Conservation (phyloP, 495 filamentous ascomycete genomes). For the Penicillium nucicola region DNA sequence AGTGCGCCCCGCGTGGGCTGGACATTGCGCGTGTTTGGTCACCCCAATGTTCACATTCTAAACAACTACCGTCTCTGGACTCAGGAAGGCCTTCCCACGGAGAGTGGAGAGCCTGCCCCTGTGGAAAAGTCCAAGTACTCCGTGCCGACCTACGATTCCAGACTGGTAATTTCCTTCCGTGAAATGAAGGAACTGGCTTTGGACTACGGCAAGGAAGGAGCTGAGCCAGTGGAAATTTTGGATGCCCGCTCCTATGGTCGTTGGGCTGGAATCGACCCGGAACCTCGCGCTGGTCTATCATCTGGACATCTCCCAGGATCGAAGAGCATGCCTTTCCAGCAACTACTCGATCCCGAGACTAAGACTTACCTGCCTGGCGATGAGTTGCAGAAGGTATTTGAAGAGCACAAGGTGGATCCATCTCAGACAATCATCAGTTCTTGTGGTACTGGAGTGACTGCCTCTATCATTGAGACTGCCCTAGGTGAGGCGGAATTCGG, state of each 20-base stretch:
- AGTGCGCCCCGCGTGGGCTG: slow-evolving; percentile 89
- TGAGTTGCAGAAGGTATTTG: slow-evolving; percentile 72
- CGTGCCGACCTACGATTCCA: slow-evolving; percentile 49
- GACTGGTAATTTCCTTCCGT: slow-evolving; percentile 67
- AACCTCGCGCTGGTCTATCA: slow-evolving; percentile 81
- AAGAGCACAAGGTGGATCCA: slow-evolving; percentile 71
- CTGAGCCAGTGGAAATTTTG: slow-evolving; percentile 78
- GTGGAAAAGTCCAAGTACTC: slow-evolving; percentile 55
- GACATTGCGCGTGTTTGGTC: slow-evolving; percentile 88
- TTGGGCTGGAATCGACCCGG: slow-evolving; percentile 79
- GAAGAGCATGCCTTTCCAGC: slow-evolving; percentile 75
- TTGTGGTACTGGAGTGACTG: slow-evolving; percentile 94
- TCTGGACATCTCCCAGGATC: slow-evolving; percentile 92
- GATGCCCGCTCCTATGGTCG: slow-evolving; percentile 81
- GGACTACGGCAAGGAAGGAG: slow-evolving; percentile 73
- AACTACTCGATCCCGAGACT: slow-evolving; percentile 75
- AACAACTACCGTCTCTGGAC: slow-evolving; percentile 95
- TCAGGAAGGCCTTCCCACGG: slow-evolving; percentile 72
- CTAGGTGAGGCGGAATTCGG: slow-evolving; percentile 74
- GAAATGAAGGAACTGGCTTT: slow-evolving; percentile 73
- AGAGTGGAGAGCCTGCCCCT: slow-evolving; percentile 68
- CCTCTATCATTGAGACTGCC: slow-evolving; percentile 87
- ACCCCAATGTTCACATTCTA: slow-evolving; percentile 82
- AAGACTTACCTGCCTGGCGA: slow-evolving; percentile 73
- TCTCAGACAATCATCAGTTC: slow-evolving; percentile 81